Base-by-base conservation (phyloP, 768 basidiomycete genomes). In the Naematelia aurantialba region DNA sequence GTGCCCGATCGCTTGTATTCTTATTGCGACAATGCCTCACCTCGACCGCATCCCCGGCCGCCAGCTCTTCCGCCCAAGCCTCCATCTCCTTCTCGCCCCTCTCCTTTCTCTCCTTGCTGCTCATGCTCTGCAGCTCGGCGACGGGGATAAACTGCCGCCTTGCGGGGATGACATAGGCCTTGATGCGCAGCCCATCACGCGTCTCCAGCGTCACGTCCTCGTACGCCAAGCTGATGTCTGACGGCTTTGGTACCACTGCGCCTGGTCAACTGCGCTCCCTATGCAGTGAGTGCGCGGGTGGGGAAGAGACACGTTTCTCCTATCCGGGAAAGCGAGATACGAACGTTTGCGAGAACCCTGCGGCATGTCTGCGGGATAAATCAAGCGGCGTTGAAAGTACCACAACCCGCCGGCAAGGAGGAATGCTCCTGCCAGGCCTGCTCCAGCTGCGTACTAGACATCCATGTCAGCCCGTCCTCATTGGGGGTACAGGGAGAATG, bases 321-420 rank as follows among this genome's bases (percentile, higher is more conserved):
- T 29, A 26, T 22, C 54, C 5, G 5, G 4, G 17, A n/a, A n/a
- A 29, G 22, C 4, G 26, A 4, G 4, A 5, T 10, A 67, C 79
- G 59, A 58, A 89, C 91, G 83, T 68, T 81, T 85, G 49, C 91
- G 81, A 24, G 91, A 91, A 1, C 91, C 91, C 3, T 85, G 83
- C 55, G 89, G 86, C 49, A 83, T 86, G 5, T 87, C 86, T 17
- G 89, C 86, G 0, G 92, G 92, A 75, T 94, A 97, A 73, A 97
- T 93, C 53, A 97, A 81, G 66, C 83, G 87, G 72, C 86, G 87
- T 74, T 97, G 92, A 26, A 88, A 89, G 77, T 88, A 91, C 17
- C 91, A 82, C 31, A 92, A 81, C 10, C 87, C 86, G 51, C 82
- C 83, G 59, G 63, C 56, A 10, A 58, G 54, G 2, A 70, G 52